These are phyloP conservation scores for Leccinum pellstonianum DNA, from an alignment of 768 basidiomycete genomes.

Conservation along the genomic window DNA sequence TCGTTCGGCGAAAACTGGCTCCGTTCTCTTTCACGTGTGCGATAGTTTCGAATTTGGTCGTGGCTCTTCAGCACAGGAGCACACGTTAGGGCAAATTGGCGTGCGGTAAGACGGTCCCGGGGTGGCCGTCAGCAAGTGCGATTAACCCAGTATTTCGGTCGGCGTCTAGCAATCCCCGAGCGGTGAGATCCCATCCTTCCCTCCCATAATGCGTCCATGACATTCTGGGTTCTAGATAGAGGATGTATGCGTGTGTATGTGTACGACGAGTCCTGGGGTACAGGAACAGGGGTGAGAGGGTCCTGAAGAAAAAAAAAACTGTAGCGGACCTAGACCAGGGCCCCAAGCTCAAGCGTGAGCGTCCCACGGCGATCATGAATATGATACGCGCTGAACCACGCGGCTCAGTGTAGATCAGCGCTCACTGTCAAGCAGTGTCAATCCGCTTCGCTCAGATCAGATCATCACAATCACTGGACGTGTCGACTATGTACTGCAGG, in stretches of 20 bases:
- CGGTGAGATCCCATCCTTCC: not conserved
- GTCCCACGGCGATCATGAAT: conserved; percentile 5
- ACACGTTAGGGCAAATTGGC: not conserved
- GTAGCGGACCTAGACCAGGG: not conserved
- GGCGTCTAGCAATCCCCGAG: not conserved
- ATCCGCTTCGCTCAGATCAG: conserved; percentile 4
- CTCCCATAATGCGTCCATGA: not conserved
- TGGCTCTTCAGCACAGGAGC: not conserved
- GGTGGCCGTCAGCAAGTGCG: not conserved
- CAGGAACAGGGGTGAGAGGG: not conserved
- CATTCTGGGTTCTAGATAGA: not conserved
- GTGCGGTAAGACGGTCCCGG: too few relatives aligned
- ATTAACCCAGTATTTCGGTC: not conserved
- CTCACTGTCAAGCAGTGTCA: not conserved
- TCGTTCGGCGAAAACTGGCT: not conserved
- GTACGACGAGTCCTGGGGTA: not conserved
- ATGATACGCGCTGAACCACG: conserved; percentile 1
- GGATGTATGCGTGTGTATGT: not conserved
- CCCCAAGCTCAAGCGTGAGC: not conserved
- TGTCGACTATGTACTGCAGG: not conserved
- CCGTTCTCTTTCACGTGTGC: not conserved
- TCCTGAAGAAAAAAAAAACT: not conserved
- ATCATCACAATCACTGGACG: conserved; percentile 1
- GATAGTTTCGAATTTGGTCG: not conserved
- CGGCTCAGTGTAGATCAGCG: conserved; percentile 12